Evolutionary conservation across 2,329 filamentous ascomycete genomes (phyloP).

Genomic region (Dactylellina sp.): DNA sequence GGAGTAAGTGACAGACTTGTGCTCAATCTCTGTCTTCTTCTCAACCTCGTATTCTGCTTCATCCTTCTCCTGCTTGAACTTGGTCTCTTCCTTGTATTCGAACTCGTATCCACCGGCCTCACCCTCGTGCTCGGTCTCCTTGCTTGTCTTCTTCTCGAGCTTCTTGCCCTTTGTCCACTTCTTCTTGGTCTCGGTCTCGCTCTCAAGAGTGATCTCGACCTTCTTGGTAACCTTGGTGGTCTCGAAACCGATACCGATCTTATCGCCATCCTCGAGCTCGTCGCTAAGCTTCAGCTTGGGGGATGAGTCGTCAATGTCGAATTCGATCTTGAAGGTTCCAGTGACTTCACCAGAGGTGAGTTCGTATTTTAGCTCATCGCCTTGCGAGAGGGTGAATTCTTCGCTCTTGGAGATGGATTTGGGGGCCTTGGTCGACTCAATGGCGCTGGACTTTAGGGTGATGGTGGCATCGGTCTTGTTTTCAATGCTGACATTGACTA

Average conservation of each 20-base stretch:
- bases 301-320: constrained; percentile 33
- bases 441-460: constrained; percentile 18
- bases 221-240: constrained; percentile 42
- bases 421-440: constrained; percentile 5
- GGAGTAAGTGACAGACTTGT: constrained; percentile 25
- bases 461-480: constrained; percentile 25
- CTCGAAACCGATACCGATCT: constrained; percentile 37
- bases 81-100: constrained; percentile 28
- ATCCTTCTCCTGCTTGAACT: constrained; percentile 47
- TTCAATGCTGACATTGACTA: constrained; percentile 20
- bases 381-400: constrained; percentile 27
- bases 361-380: constrained; percentile 45
- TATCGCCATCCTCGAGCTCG: constrained; percentile 42
- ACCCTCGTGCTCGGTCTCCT: constrained; percentile 33
- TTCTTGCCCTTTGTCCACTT: constrained; percentile 54
- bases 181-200: constrained; percentile 29
- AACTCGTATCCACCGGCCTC: constrained; percentile 17
- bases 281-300: constrained; percentile 54
- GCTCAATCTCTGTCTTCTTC: constrained; percentile 41
- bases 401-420: constrained; percentile 7
- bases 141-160: constrained; percentile 32
- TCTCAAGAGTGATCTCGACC: constrained; percentile 31
- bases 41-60: constrained; percentile 23
- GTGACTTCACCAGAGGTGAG: constrained; percentile 32
- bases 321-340: constrained; percentile 38